A percentile compares a stretch with the other conserved stretches of the same genome.
Evolutionary conservation across 164 flowering plant genomes (phyloP).

Genomic region (Vitis riparia): DNA sequence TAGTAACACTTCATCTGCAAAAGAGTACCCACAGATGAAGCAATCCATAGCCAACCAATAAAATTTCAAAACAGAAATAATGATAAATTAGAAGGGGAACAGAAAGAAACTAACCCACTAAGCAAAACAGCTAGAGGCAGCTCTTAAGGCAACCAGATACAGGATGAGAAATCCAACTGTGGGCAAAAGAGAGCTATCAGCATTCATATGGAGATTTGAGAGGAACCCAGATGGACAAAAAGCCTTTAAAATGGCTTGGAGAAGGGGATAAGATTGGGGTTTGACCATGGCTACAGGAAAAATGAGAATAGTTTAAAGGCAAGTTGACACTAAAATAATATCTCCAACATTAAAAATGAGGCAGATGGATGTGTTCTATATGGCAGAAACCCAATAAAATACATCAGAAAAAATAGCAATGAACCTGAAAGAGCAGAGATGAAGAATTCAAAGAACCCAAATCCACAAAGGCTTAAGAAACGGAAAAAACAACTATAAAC

Average conservation of each 20-base stretch:
- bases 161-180: constrained; percentile 1
- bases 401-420: neutral
- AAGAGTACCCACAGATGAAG: neutral
- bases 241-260: neutral
- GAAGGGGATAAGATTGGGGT: neutral
- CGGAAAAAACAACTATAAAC: neutral
- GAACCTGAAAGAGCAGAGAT: too few relatives aligned
- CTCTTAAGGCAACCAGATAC: constrained; percentile 9
- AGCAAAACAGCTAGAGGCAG: neutral
- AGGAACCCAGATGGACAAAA: constrained; percentile 18
- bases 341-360: constrained; percentile 3
- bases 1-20: neutral
- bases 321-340: neutral
- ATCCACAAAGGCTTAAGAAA: neutral
- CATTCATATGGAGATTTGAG: constrained; percentile 9
- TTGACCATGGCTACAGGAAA: neutral
- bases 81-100: neutral
- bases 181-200: constrained; percentile 6
- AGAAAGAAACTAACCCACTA: constrained; percentile 1
- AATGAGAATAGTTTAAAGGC: neutral
- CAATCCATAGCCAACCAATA: constrained; percentile 12
- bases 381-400: constrained; percentile 17
- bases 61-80: neutral
- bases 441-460: constrained; percentile 1
- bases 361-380: constrained; percentile 6